A percentile compares a stretch with the other conserved stretches of the same genome.
These are phyloP conservation scores for Trypanosoma rangeli DNA, from an alignment of 208 protist species.

Conservation along the genomic window DNA sequence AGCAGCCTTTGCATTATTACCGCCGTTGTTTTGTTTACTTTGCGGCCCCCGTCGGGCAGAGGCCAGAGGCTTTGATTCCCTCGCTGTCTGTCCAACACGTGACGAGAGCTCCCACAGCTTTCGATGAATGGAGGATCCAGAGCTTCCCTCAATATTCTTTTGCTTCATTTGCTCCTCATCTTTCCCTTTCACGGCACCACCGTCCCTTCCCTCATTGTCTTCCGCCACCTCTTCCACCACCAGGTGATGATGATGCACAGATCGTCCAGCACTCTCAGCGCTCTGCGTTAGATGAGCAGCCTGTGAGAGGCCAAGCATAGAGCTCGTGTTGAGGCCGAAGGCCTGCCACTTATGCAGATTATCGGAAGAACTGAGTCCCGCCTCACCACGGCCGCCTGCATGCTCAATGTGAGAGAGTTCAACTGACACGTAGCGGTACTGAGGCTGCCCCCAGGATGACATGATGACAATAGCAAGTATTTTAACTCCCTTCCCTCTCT, in stretches of 20 bases:
- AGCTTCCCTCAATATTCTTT: background rate
- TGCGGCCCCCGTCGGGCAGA: background rate
- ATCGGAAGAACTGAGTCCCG: background rate
- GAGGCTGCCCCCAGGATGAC: conserved; percentile 10
- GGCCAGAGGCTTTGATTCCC: conserved; percentile 35
- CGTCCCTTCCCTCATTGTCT: background rate
- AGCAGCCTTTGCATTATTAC: background rate
- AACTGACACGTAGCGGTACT: conserved; percentile 23
- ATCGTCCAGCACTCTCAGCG: background rate
- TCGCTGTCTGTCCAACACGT: conserved; percentile 36
- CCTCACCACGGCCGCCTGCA: background rate
- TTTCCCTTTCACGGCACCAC: background rate
- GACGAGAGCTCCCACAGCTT: conserved; percentile 40
- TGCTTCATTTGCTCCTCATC: background rate
- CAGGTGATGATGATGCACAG: background rate
- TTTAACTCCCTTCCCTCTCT: background rate
- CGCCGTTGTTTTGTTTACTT: conserved; percentile 16
- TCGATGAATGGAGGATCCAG: conserved; percentile 24
- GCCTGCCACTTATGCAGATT: conserved; percentile 36
- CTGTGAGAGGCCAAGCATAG: background rate
- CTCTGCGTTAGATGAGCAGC: background rate
- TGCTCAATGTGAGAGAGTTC: conserved; percentile 14
- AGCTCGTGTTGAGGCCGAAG: conserved; percentile 30
- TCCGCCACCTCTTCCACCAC: background rate
- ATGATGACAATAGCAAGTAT: background rate